Percentiles rank a stretch among this genome's conserved stretches.
Evolutionary conservation across 1,284 basidiomycete genomes (phyloP).

Genomic region (Filobasidium uniguttulatum): DNA sequence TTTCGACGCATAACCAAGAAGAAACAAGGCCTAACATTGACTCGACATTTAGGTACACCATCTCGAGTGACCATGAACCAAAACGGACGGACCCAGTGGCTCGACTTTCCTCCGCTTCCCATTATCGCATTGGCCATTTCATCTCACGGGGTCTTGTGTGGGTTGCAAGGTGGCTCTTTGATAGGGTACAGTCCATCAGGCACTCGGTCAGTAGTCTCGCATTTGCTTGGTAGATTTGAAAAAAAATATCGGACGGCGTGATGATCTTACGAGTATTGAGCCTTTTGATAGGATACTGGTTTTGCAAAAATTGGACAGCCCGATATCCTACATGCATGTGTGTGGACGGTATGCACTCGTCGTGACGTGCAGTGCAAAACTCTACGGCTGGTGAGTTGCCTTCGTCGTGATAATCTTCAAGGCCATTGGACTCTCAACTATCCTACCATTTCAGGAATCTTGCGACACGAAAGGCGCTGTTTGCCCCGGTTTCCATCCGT

Average conservation of each 20-base stretch:
- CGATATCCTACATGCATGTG: constrained; percentile 54
- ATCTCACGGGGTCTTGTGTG: constrained; percentile 55
- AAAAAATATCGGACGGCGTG: neutral
- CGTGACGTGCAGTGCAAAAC: constrained; percentile 53
- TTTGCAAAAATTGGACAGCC: constrained; percentile 58
- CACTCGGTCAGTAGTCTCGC: constrained; percentile 45
- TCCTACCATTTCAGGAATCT: constrained; percentile 49
- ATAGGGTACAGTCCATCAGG: constrained; percentile 67
- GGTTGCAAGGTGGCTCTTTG: constrained; percentile 59
- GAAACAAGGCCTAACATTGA: too few relatives aligned
- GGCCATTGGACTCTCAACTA: too few relatives aligned
- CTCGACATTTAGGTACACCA: neutral
- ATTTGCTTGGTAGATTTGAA: neutral
- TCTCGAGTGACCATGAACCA: constrained; percentile 2
- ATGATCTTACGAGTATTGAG: too few relatives aligned
- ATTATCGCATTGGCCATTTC: constrained; percentile 55
- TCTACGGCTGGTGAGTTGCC: constrained; percentile 55
- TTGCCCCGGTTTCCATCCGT: constrained; percentile 49
- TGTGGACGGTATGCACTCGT: constrained; percentile 52
- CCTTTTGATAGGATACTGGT: constrained; percentile 50
- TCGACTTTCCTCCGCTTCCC: constrained; percentile 67
- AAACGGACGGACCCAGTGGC: constrained; percentile 62
- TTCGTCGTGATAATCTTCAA: too few relatives aligned
- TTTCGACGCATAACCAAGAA: neutral
- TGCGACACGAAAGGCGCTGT: constrained; percentile 48